Percentiles rank a stretch among this genome's conserved stretches.
phyloP scores from a whole-genome alignment of 768 basidiomycete species.

The Lyophyllum semitale region DNA sequence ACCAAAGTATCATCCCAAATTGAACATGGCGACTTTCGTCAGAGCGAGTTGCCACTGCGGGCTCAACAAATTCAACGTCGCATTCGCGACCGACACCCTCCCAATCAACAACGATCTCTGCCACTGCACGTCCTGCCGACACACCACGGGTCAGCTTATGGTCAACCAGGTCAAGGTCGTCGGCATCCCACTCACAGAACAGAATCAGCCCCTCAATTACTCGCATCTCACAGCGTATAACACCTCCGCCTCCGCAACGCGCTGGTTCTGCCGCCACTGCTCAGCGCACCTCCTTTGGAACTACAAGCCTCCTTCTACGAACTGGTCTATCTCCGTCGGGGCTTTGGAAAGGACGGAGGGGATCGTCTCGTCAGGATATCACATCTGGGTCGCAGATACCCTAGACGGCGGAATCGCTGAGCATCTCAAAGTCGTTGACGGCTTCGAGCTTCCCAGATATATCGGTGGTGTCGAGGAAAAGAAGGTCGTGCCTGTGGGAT shows the following conservation, averaged over 20 bases:
- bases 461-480: neutral
- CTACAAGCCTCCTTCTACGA: neutral
- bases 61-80: slow-evolving; percentile 21
- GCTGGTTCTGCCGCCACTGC: slow-evolving; percentile 19
- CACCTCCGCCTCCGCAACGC: slow-evolving; percentile 8
- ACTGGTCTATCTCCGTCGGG: slow-evolving; percentile 16
- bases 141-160: slow-evolving; percentile 26
- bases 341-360: slow-evolving; percentile 15
- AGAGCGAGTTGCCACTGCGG: slow-evolving; percentile 29
- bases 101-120: slow-evolving; percentile 23
- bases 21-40: slow-evolving; percentile 20
- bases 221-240: slow-evolving; percentile 16
- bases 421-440: slow-evolving; percentile 9
- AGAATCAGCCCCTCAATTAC: slow-evolving; percentile 12
- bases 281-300: slow-evolving; percentile 20
- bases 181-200: slow-evolving; percentile 12
- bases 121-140: slow-evolving; percentile 31
- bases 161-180: slow-evolving; percentile 15
- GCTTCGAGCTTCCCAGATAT: slow-evolving; percentile 14
- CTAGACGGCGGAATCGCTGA: slow-evolving; percentile 21
- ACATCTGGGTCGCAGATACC: slow-evolving; percentile 19
- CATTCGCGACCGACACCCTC: slow-evolving; percentile 19
- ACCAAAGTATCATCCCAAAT: neutral
- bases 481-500: slow-evolving; percentile 8
- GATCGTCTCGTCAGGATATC: slow-evolving; percentile 5